Percentiles rank a stretch among this genome's conserved stretches.
phyloP scores from a whole-genome alignment of 2,329 filamentous ascomycete species.

The Cyphellophora attinorum region DNA sequence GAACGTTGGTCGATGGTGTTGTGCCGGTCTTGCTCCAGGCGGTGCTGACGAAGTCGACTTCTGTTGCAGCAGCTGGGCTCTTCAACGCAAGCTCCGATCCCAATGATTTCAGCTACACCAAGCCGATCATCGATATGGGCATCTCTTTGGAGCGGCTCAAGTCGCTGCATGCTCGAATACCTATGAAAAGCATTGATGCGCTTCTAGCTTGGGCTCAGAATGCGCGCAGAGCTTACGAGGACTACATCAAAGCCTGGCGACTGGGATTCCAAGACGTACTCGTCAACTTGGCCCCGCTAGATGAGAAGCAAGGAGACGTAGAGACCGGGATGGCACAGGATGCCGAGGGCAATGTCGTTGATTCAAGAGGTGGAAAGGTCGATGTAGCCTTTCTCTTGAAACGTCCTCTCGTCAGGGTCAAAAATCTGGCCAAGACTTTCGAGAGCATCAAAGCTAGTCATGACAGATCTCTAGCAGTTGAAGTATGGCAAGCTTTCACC shows the following conservation, averaged over 20 bases:
- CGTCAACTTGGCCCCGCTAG: slow-evolving; percentile 76
- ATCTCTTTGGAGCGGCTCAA: slow-evolving; percentile 77
- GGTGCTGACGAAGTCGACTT: slow-evolving; percentile 63
- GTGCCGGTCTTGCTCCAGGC: slow-evolving; percentile 84
- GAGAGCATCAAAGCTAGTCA: slow-evolving; percentile 44
- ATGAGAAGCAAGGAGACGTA: slow-evolving; percentile 40
- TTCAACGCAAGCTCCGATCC: slow-evolving; percentile 50
- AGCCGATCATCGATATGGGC: slow-evolving; percentile 90
- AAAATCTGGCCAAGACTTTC: slow-evolving; percentile 76
- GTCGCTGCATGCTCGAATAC: slow-evolving; percentile 69
- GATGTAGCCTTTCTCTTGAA: slow-evolving; percentile 92
- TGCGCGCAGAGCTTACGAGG: slow-evolving; percentile 67
- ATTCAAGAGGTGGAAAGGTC: slow-evolving; percentile 75
- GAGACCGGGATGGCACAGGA: slow-evolving; percentile 49
- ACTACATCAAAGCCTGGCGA: slow-evolving; percentile 81
- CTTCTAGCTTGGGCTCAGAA: slow-evolving; percentile 74
- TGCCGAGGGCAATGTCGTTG: slow-evolving; percentile 51
- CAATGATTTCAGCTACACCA: slow-evolving; percentile 58
- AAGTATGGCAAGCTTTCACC: slow-evolving; percentile 56
- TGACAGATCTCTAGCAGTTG: slow-evolving; percentile 41
- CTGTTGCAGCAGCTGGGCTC: slow-evolving; percentile 54
- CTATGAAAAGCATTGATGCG: slow-evolving; percentile 59
- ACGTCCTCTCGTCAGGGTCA: slow-evolving; percentile 75
- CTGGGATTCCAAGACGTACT: slow-evolving; percentile 91
- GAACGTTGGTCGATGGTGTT: slow-evolving; percentile 88